Percentiles rank a stretch among this genome's conserved stretches.
phyloP scores from a whole-genome alignment of 306 rosid species.

The Prunus salicina region DNA sequence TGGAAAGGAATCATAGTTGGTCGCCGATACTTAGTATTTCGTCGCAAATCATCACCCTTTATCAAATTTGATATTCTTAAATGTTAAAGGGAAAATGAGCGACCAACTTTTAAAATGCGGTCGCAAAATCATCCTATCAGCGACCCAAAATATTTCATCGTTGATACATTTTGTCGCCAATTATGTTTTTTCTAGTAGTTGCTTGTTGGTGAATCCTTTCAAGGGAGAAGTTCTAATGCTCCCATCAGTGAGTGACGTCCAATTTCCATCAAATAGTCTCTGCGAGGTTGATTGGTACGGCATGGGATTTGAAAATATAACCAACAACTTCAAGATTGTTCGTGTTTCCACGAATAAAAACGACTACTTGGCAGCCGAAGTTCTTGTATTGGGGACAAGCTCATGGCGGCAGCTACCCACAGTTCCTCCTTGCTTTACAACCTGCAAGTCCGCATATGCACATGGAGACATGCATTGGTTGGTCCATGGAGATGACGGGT shows the following conservation, averaged over 20 bases:
- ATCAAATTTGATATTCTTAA: no score
- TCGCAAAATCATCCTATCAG: no score
- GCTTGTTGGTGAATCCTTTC: no score
- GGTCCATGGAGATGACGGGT: neutral
- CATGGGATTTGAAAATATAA: neutral
- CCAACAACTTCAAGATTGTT: neutral
- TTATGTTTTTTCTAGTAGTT: no score
- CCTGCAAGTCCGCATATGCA: neutral
- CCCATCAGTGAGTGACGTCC: neutral
- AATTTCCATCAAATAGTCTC: neutral
- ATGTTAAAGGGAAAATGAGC: no score
- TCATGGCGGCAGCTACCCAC: neutral
- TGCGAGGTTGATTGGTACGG: neutral
- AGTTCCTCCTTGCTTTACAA: neutral
- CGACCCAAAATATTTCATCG: no score
- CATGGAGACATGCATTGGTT: conserved; percentile 7
- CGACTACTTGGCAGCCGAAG: neutral
- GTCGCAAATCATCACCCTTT: no score
- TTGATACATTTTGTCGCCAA: no score
- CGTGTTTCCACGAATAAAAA: neutral
- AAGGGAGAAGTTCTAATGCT: no score
- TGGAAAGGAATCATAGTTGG: no score
- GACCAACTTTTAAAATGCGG: no score
- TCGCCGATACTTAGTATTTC: no score
- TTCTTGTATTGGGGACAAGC: neutral